Conservation (phyloP, 2,329 filamentous ascomycete genomes). For the Fusarium burgessii region DNA sequence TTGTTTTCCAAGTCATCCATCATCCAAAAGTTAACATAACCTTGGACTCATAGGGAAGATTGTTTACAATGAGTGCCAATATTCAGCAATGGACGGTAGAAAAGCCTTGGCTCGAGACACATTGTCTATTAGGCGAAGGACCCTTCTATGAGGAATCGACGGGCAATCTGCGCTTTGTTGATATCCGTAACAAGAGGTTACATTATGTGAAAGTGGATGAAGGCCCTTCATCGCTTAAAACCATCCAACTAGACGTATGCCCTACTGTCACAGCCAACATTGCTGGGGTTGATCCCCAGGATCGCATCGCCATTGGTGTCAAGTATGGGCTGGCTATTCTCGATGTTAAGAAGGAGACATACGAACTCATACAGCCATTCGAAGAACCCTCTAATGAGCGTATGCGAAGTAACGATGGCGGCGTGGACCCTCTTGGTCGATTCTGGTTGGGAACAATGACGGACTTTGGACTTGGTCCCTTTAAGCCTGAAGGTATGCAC, state of each 20-base stretch:
- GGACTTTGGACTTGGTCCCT: constrained; percentile 69
- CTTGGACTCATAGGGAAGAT: not conserved
- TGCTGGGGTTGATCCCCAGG: constrained; percentile 68
- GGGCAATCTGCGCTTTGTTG: constrained; percentile 79
- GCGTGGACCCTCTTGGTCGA: constrained; percentile 80
- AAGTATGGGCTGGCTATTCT: constrained; percentile 87
- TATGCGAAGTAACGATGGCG: constrained; percentile 83
- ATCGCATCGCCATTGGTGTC: constrained; percentile 80
- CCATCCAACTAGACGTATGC: constrained; percentile 66
- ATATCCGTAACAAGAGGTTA: constrained; percentile 82
- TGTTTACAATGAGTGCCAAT: constrained; percentile 48
- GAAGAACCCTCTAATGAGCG: constrained; percentile 60
- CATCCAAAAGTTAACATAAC: not conserved
- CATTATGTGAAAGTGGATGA: constrained; percentile 76
- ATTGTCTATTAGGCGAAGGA: constrained; percentile 78
- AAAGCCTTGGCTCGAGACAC: constrained; percentile 68
- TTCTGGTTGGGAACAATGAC: constrained; percentile 93
- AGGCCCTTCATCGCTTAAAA: constrained; percentile 72
- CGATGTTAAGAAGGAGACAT: constrained; percentile 69
- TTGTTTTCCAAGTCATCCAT: not conserved
- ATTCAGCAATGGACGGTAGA: constrained; percentile 64
- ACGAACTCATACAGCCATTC: constrained; percentile 66
- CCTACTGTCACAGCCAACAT: constrained; percentile 83
- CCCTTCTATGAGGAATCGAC: constrained; percentile 77
- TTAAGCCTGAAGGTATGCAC: constrained; percentile 68